Evolutionary conservation across 2,329 filamentous ascomycete species (phyloP).

Genomic region (Decorospora gaudefroyi): DNA sequence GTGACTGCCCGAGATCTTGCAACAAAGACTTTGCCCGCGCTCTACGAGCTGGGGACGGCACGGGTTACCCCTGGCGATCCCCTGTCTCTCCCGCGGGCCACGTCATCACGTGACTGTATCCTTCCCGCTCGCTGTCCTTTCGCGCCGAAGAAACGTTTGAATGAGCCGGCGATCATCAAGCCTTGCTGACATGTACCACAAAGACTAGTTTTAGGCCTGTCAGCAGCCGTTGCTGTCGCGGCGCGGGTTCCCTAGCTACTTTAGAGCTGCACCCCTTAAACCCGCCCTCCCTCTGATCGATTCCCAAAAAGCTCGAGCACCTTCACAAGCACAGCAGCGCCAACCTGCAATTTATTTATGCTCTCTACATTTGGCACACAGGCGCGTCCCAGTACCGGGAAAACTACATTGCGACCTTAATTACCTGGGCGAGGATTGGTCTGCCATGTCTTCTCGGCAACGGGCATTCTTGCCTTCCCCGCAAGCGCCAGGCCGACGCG

Average conservation of each 20-base stretch:
- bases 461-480: constrained; percentile 30
- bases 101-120: constrained; percentile 15
- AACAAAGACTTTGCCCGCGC: too few species aligned
- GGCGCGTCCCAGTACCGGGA: constrained; percentile 5
- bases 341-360: constrained; percentile 14
- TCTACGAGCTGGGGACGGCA: too few species aligned
- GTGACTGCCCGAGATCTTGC: too few species aligned
- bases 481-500: constrained; percentile 29
- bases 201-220: constrained; percentile 24
- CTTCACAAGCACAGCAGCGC: constrained; percentile 2
- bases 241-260: constrained; percentile 10
- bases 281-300: constrained; percentile 10
- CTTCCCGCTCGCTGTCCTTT: constrained; percentile 9
- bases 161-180: constrained; percentile 12
- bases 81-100: constrained; percentile 13
- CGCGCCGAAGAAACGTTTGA: constrained; percentile 16
- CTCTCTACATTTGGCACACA: constrained; percentile 4
- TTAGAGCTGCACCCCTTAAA: constrained; percentile 22
- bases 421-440: constrained; percentile 10
- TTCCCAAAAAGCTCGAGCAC: constrained; percentile 15
- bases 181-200: constrained; percentile 31
- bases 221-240: constrained; percentile 10
- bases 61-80: constrained; percentile 22
- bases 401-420: constrained; percentile 9
- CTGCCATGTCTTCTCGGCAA: constrained; percentile 37